Conservation (phyloP, 1,284 basidiomycete species). For the Melampsora abietis-canadensis region DNA sequence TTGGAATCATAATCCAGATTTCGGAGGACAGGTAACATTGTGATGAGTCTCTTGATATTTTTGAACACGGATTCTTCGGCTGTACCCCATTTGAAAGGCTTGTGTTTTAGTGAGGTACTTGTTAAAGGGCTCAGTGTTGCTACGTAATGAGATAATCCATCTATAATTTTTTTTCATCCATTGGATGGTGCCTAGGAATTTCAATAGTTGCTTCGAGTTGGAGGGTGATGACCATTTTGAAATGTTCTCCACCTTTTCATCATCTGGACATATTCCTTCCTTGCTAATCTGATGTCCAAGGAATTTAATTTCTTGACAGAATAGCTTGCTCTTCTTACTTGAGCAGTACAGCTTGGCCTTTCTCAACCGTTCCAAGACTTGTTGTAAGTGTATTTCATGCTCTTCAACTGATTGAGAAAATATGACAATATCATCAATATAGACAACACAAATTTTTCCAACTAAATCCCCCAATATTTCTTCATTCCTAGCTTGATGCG, state of each 20-base stretch:
- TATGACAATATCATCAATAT: conserved; percentile 58
- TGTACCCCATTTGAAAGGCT: not conserved
- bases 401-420: conserved; percentile 55
- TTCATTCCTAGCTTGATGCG: conserved; percentile 48
- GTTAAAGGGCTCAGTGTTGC: conserved; percentile 53
- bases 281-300: conserved; percentile 54
- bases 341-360: too few relatives aligned
- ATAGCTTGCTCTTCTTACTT: too few relatives aligned
- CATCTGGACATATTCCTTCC: conserved; percentile 53
- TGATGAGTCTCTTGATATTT: conserved; percentile 10
- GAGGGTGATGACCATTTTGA: conserved; percentile 53
- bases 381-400: too few relatives aligned
- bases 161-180: conserved; percentile 55
- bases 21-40: conserved; percentile 23
- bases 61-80: not conserved
- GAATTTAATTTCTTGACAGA: conserved; percentile 51
- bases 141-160: conserved; percentile 53
- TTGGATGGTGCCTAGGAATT: too few relatives aligned
- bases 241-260: conserved; percentile 52
- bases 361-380: not conserved
- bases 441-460: too few relatives aligned
- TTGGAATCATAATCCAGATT: conserved; percentile 50
- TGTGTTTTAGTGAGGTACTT: conserved; percentile 43
- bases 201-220: conserved; percentile 50
- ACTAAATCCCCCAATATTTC: too few relatives aligned